Conservation (phyloP, 2,329 filamentous ascomycete species). For the Ophiostoma novo-ulmi region DNA sequence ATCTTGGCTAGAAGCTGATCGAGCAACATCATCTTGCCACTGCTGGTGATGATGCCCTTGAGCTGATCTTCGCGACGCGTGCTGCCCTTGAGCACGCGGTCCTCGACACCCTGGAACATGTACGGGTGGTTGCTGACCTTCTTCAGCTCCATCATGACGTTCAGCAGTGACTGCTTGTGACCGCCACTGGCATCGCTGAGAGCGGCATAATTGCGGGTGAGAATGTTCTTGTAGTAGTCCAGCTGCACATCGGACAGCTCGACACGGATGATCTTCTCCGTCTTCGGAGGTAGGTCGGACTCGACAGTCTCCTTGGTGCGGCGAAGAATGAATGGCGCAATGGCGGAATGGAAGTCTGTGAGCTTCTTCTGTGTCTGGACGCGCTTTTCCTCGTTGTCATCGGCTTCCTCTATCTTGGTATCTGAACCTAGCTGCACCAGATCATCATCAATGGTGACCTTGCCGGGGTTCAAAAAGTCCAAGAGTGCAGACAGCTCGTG, state of each 20-base stretch:
- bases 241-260: constrained; percentile 94
- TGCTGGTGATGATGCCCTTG: constrained; percentile 89
- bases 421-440: constrained; percentile 64
- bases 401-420: constrained; percentile 32
- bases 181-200: constrained; percentile 85
- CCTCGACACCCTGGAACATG: constrained; percentile 93
- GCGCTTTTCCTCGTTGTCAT: constrained; percentile 43
- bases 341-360: constrained; percentile 74
- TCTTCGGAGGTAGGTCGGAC: constrained; percentile 92
- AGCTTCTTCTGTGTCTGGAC: constrained; percentile 83
- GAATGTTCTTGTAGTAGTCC: constrained; percentile 98
- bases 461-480: constrained; percentile 95
- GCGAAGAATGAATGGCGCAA: constrained; percentile 90
- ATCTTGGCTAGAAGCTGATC: constrained; percentile 93
- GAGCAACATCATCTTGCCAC: constrained; percentile 98
- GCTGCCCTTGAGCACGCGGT: constrained; percentile 76
- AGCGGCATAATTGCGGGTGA: constrained; percentile 92
- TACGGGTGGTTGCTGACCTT: constrained; percentile 99
- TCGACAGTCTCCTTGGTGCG: constrained; percentile 97
- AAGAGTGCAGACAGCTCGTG: constrained; percentile 87
- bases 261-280: constrained; percentile 97
- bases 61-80: constrained; percentile 82
- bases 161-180: constrained; percentile 89
- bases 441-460: constrained; percentile 84
- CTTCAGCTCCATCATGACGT: constrained; percentile 99